Percentiles rank a stretch among this genome's conserved stretches.
Conservation (phyloP, 1,284 basidiomycete genomes). For the Cystobasidium slooffiae region DNA sequence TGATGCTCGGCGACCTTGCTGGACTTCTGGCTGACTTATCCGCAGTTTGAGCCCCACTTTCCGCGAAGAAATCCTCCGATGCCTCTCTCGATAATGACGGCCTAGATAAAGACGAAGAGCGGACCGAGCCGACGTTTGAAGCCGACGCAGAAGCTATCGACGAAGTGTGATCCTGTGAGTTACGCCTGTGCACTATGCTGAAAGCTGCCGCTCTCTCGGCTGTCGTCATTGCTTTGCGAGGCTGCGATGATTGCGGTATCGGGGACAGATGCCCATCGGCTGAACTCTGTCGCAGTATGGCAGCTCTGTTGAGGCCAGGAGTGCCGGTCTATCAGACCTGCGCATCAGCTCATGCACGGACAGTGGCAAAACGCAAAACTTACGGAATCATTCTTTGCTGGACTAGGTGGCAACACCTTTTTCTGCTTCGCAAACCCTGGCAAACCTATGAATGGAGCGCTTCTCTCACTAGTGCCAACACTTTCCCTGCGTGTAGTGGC, state of each 20-base stretch:
- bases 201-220: slow-evolving; percentile 11
- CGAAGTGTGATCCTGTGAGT: neutral
- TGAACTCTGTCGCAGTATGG: slow-evolving; percentile 62
- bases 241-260: slow-evolving; percentile 1
- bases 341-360: neutral
- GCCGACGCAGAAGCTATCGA: neutral
- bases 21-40: neutral
- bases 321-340: slow-evolving; percentile 50
- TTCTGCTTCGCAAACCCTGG: slow-evolving; percentile 22
- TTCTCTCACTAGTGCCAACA: slow-evolving; percentile 52
- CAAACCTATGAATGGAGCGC: slow-evolving; percentile 26
- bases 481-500: slow-evolving; percentile 26
- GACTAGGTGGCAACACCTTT: neutral
- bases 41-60: neutral
- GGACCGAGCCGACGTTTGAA: neutral
- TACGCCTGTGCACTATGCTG: neutral
- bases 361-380: neutral
- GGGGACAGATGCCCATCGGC: slow-evolving; percentile 1
- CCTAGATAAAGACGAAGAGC: neutral
- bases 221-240: neutral
- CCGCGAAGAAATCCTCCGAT: neutral
- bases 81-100: neutral
- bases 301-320: slow-evolving; percentile 68
- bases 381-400: neutral
- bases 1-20: slow-evolving; percentile 16